Conservation (phyloP, 495 filamentous ascomycete genomes). For the Aspergillus indologenus region DNA sequence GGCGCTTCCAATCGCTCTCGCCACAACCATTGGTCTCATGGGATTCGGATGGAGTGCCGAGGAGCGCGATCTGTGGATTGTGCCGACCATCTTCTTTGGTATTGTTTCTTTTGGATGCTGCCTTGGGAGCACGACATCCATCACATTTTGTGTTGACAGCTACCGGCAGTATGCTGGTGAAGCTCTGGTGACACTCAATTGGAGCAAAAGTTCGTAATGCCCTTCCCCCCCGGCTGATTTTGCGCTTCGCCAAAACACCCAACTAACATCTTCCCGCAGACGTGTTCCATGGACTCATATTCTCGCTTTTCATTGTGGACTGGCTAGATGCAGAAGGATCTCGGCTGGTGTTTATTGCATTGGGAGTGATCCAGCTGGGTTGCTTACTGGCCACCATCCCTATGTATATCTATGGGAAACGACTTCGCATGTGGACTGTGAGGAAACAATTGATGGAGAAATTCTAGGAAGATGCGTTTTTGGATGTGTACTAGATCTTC, state of each 20-base stretch:
- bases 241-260: neutral
- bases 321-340: constrained; percentile 77
- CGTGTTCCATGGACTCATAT: constrained; percentile 83
- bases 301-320: constrained; percentile 84
- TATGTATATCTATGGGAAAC: constrained; percentile 95
- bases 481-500: no score
- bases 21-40: constrained; percentile 83
- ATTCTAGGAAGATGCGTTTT: constrained; percentile 51
- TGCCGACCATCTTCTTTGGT: constrained; percentile 91
- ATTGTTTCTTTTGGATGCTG: constrained; percentile 91
- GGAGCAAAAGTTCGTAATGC: constrained; percentile 69
- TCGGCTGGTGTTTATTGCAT: constrained; percentile 72
- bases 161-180: constrained; percentile 94
- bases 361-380: constrained; percentile 85
- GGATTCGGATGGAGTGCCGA: constrained; percentile 90
- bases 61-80: constrained; percentile 75
- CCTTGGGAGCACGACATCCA: constrained; percentile 86
- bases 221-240: neutral
- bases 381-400: constrained; percentile 75
- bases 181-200: constrained; percentile 91
- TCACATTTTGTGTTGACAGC: constrained; percentile 92
- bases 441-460: constrained; percentile 85
- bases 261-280: constrained; percentile 38
- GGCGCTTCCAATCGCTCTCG: constrained; percentile 75
- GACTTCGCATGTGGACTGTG: constrained; percentile 95